Percentiles rank a stretch among this genome's conserved stretches.
Evolutionary conservation across 768 basidiomycete genomes (phyloP).

Genomic region (Leucocoprinus birnbaumii): DNA sequence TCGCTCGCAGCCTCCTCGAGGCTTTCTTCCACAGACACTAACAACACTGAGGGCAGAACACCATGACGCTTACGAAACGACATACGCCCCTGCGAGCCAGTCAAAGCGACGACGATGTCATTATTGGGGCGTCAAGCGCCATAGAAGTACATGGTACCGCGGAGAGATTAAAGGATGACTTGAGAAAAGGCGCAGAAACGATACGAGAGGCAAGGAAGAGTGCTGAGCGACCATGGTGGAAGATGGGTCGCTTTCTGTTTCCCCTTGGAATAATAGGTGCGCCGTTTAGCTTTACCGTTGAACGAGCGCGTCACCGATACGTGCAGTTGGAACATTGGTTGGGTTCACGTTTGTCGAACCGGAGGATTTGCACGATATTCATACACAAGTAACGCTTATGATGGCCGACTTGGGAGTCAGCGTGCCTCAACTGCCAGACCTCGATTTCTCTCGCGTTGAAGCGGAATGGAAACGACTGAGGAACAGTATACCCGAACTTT

Average conservation of each 20-base stretch:
- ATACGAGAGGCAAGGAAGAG: neutral
- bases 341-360: constrained; percentile 68
- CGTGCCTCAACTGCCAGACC: constrained; percentile 56
- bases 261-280: constrained; percentile 63
- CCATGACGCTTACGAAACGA: constrained; percentile 34
- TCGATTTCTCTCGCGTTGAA: constrained; percentile 70
- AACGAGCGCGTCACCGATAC: neutral
- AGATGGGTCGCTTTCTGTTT: constrained; percentile 59
- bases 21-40: neutral
- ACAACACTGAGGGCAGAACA: constrained; percentile 30
- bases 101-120: constrained; percentile 6
- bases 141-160: neutral
- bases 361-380: constrained; percentile 63
- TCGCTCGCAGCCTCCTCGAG: too few species aligned
- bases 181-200: constrained; percentile 1
- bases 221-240: constrained; percentile 24
- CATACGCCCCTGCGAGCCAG: neutral
- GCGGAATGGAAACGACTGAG: constrained; percentile 67
- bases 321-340: constrained; percentile 60
- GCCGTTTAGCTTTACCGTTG: neutral
- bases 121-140: neutral
- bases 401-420: constrained; percentile 71
- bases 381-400: constrained; percentile 61
- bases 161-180: constrained; percentile 3
- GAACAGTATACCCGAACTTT: constrained; percentile 72